A percentile compares a stretch with the other conserved stretches of the same genome.
Evolutionary conservation across 371 early-diverging fungal genomes (phyloP).

Genomic region (Circinella umbellata): DNA sequence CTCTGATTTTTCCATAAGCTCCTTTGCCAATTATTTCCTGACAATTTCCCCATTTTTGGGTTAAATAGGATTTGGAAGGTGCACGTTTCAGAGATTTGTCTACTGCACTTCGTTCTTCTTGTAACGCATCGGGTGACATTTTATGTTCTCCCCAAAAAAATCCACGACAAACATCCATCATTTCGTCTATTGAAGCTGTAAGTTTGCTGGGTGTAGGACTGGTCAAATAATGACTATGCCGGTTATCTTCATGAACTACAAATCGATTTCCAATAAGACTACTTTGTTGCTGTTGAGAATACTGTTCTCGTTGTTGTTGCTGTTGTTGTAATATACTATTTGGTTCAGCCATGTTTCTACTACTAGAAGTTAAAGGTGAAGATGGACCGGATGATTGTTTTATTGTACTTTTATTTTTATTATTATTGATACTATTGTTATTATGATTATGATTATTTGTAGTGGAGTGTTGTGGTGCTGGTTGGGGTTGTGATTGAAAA

Average conservation of each 20-base stretch:
- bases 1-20: conserved; percentile 51
- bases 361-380: not conserved
- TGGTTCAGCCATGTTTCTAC: not conserved
- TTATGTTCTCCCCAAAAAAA: conserved; percentile 37
- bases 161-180: conserved; percentile 34
- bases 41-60: conserved; percentile 51
- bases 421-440: too few relatives aligned
- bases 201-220: conserved; percentile 36
- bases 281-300: conserved; percentile 9
- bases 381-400: too few relatives aligned
- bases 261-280: conserved; percentile 25
- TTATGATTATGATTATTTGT: too few relatives aligned
- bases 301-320: conserved; percentile 6
- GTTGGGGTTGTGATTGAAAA: not conserved
- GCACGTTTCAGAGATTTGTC: conserved; percentile 28
- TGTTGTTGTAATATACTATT: not conserved
- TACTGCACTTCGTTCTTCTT: conserved; percentile 34
- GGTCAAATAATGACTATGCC: conserved; percentile 44
- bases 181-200: conserved; percentile 35
- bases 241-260: conserved; percentile 32
- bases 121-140: conserved; percentile 23
- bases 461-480: not conserved
- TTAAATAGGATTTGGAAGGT: conserved; percentile 26
- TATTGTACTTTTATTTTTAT: too few relatives aligned
- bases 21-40: conserved; percentile 57